These are phyloP conservation scores for Fusarium luffae DNA, from an alignment of 2,329 filamentous ascomycete species.

Conservation along the genomic window DNA sequence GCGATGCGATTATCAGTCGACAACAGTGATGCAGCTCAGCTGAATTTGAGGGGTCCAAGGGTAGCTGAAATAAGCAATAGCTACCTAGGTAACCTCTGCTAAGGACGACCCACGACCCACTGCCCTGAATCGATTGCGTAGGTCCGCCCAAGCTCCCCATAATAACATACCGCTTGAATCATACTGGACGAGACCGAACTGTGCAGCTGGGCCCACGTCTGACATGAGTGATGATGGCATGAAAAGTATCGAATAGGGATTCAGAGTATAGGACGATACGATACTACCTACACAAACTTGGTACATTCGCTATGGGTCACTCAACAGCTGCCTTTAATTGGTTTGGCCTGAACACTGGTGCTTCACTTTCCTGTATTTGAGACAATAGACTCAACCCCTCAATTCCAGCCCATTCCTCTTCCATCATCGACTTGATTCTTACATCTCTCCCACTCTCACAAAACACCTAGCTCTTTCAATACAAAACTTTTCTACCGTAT, in stretches of 20 bases:
- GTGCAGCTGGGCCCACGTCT: slow-evolving; percentile 34
- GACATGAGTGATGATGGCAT: neutral
- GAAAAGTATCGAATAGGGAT: neutral
- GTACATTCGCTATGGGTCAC: neutral
- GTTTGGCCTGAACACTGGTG: neutral
- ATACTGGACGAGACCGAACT: neutral
- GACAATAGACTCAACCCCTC: slow-evolving; percentile 24
- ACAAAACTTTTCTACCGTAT: neutral
- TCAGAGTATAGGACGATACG: slow-evolving; percentile 1
- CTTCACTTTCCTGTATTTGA: slow-evolving; percentile 9
- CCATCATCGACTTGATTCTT: slow-evolving; percentile 22
- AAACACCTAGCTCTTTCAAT: neutral
- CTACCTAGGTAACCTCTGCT: slow-evolving; percentile 11
- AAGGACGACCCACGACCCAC: slow-evolving; percentile 4
- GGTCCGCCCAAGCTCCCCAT: slow-evolving; percentile 25
- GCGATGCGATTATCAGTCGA: neutral
- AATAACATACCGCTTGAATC: slow-evolving; percentile 4
- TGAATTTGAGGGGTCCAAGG: neutral
- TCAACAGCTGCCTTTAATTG: neutral
- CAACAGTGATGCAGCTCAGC: neutral
- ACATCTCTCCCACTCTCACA: neutral
- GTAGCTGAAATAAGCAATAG: slow-evolving; percentile 34
- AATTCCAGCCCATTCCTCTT: slow-evolving; percentile 7
- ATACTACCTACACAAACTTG: neutral
- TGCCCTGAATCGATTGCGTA: slow-evolving; percentile 6